phyloP scores from a whole-genome alignment of 805 yeast genomes.

The Cyberlindnera mycetangii region DNA sequence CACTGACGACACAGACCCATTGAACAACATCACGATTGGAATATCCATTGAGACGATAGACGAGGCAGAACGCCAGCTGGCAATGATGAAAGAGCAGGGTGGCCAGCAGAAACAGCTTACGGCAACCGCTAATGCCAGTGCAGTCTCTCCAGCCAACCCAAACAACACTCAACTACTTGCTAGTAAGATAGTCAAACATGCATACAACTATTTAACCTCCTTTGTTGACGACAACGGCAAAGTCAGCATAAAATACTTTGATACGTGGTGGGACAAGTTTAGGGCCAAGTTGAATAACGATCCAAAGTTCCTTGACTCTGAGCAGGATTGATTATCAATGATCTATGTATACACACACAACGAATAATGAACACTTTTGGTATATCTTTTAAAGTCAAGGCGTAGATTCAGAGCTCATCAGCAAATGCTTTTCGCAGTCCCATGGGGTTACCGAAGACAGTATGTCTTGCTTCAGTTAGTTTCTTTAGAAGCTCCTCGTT shows the following conservation, averaged over 20 bases:
- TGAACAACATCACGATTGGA: conserved; percentile 55
- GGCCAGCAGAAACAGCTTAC: conserved; percentile 20
- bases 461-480: conserved; percentile 51
- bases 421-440: conserved; percentile 60
- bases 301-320: conserved; percentile 70
- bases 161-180: conserved; percentile 61
- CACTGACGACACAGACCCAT: conserved; percentile 30
- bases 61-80: conserved; percentile 60
- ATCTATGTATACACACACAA: neutral
- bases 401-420: conserved; percentile 50
- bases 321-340: conserved; percentile 5
- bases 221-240: conserved; percentile 76
- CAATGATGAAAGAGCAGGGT: conserved; percentile 30
- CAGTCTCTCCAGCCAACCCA: conserved; percentile 35
- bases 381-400: no score
- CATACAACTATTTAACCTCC: conserved; percentile 88
- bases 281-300: conserved; percentile 70
- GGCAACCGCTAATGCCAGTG: conserved; percentile 26
- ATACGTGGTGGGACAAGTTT: conserved; percentile 95
- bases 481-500: conserved; percentile 38
- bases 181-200: conserved; percentile 84
- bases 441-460: conserved; percentile 73
- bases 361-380: neutral
- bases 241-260: conserved; percentile 84
- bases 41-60: conserved; percentile 83